phyloP scores from a whole-genome alignment of 2,329 filamentous ascomycete genomes.

The Cercospora janseana region DNA sequence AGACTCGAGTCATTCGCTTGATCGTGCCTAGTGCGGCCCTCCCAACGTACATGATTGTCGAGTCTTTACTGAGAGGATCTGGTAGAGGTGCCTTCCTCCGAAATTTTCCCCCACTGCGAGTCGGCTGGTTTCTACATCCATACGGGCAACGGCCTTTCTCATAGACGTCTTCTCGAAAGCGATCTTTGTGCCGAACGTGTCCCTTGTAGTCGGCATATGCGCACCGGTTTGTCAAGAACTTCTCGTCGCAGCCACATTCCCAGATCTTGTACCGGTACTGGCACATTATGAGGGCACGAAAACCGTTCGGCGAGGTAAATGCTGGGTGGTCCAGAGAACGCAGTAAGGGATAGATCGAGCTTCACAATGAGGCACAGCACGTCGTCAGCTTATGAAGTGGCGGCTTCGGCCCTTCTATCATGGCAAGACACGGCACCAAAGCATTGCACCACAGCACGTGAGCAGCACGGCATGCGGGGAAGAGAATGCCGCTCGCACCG shows the following conservation, averaged over 20 bases:
- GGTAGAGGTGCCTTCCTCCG: neutral
- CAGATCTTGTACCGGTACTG: constrained; percentile 16
- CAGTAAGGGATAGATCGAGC: neutral
- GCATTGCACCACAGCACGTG: constrained; percentile 2
- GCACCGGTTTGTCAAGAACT: constrained; percentile 13
- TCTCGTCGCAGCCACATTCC: constrained; percentile 14
- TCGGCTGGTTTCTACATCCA: constrained; percentile 7
- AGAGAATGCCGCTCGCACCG: neutral
- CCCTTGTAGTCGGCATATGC: constrained; percentile 12
- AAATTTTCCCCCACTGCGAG: constrained; percentile 6
- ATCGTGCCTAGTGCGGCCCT: constrained; percentile 5
- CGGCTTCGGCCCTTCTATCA: neutral
- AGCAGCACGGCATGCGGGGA: neutral
- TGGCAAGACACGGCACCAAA: neutral
- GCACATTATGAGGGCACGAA: constrained; percentile 7
- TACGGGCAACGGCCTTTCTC: constrained; percentile 9
- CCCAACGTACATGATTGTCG: neutral
- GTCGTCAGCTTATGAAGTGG: neutral
- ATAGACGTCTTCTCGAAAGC: constrained; percentile 8
- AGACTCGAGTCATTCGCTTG: constrained; percentile 1
- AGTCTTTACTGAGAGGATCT: constrained; percentile 1
- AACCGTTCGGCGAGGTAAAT: too few relatives aligned
- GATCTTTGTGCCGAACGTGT: constrained; percentile 13
- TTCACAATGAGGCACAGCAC: too few relatives aligned
- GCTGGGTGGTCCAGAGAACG: neutral